These are phyloP conservation scores for Emmonsiellopsis sp. DNA, from an alignment of 2,329 filamentous ascomycete species.

Conservation along the genomic window DNA sequence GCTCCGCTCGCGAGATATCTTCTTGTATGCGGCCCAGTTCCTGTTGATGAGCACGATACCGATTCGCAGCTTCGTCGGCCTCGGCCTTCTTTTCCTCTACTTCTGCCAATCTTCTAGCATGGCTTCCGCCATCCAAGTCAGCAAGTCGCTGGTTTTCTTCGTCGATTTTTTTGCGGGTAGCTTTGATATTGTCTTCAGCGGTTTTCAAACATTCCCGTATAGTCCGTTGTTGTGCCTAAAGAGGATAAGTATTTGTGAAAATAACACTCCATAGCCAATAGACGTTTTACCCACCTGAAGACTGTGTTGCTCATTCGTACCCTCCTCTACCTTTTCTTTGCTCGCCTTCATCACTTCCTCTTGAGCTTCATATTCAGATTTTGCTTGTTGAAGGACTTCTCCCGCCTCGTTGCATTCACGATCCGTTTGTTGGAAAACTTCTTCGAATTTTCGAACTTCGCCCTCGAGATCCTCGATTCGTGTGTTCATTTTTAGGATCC, in stretches of 20 bases:
- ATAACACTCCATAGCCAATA: neutral
- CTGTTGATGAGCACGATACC: constrained; percentile 33
- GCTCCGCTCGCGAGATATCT: constrained; percentile 25
- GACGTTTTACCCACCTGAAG: constrained; percentile 33
- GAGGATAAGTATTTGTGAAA: constrained; percentile 8
- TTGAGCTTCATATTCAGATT: constrained; percentile 34
- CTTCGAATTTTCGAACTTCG: constrained; percentile 35
- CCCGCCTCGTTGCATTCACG: constrained; percentile 29
- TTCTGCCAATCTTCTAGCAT: constrained; percentile 51
- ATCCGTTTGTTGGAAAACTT: constrained; percentile 36
- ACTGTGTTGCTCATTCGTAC: constrained; percentile 44
- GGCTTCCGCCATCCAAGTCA: constrained; percentile 59
- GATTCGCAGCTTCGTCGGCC: constrained; percentile 35
- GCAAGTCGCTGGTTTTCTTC: constrained; percentile 49
- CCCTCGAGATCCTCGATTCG: constrained; percentile 41
- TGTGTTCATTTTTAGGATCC: constrained; percentile 29
- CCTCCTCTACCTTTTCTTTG: constrained; percentile 45
- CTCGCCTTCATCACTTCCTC: constrained; percentile 38
- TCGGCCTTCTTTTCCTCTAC: constrained; percentile 49
- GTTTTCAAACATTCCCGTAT: constrained; percentile 51
- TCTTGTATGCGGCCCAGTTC: constrained; percentile 25
- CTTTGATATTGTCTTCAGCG: constrained; percentile 36
- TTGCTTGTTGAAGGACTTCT: constrained; percentile 34
- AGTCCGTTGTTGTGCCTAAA: constrained; percentile 55
- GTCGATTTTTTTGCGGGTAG: constrained; percentile 36